phyloP scores from a whole-genome alignment of 2,329 filamentous ascomycete genomes.

The Sclerotinia subarctica region DNA sequence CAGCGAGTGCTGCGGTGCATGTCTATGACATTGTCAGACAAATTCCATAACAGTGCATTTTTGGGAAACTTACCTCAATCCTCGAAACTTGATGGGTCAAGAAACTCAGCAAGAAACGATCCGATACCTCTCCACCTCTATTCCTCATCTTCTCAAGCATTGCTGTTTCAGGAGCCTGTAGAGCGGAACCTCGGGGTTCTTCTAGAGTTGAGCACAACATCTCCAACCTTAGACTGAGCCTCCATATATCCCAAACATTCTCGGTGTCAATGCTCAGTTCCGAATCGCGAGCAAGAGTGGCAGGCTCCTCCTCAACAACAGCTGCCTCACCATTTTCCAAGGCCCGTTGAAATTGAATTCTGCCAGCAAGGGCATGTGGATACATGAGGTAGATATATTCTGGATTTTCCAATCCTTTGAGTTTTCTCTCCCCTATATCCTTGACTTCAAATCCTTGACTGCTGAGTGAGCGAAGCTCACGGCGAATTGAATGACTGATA shows the following conservation, averaged over 20 bases:
- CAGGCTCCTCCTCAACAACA: constrained; percentile 47
- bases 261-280: constrained; percentile 77
- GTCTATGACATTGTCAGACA: constrained; percentile 51
- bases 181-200: constrained; percentile 51
- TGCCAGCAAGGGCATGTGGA: constrained; percentile 79
- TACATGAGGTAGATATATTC: constrained; percentile 96
- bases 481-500: constrained; percentile 73
- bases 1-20: constrained; percentile 72
- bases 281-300: constrained; percentile 60
- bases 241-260: constrained; percentile 78
- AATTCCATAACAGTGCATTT: constrained; percentile 22
- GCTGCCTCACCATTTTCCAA: constrained; percentile 39
- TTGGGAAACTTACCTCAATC: constrained; percentile 70
- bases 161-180: constrained; percentile 79
- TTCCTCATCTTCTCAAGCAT: constrained; percentile 72
- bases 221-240: constrained; percentile 81
- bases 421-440: constrained; percentile 88
- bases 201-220: constrained; percentile 92
- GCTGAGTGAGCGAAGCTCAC: constrained; percentile 81
- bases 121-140: constrained; percentile 79
- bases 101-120: constrained; percentile 82
- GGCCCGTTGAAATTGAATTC: constrained; percentile 62
- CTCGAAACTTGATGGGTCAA: constrained; percentile 93
- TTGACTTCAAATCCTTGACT: constrained; percentile 96
- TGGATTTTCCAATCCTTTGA: constrained; percentile 96